phyloP scores from a whole-genome alignment of 2,329 filamentous ascomycete species.

The Aspergillus terreus region DNA sequence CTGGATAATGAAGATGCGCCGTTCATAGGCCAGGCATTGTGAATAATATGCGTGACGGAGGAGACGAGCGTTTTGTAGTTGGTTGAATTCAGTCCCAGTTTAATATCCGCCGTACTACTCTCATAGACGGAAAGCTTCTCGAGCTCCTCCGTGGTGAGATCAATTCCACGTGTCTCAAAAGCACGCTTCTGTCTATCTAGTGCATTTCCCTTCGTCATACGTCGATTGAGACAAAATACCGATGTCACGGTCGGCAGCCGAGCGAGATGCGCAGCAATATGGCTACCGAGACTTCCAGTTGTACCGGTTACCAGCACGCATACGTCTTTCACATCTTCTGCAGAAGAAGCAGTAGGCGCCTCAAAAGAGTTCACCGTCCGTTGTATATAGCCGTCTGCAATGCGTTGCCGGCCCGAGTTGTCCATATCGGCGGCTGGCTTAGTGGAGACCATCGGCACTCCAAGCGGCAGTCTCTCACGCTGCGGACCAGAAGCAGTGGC shows the following conservation, averaged over 20 bases:
- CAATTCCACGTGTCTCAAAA: constrained; percentile 23
- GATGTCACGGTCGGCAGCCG: constrained; percentile 24
- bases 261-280: constrained; percentile 37
- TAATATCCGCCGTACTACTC: constrained; percentile 45
- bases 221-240: constrained; percentile 49
- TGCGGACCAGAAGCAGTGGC: constrained; percentile 18
- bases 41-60: constrained; percentile 46
- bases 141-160: constrained; percentile 11
- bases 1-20: constrained; percentile 12
- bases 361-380: constrained; percentile 20
- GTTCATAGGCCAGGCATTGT: constrained; percentile 31
- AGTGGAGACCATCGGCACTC: background rate
- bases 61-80: constrained; percentile 39
- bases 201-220: constrained; percentile 20
- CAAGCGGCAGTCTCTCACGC: constrained; percentile 4
- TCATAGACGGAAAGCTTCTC: constrained; percentile 46
- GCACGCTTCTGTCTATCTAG: constrained; percentile 33
- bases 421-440: background rate
- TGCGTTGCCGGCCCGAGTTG: constrained; percentile 11
- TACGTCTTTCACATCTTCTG: background rate
- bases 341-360: background rate
- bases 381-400: constrained; percentile 20
- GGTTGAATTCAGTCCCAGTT: constrained; percentile 45
- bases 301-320: constrained; percentile 41
- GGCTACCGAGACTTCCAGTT: constrained; percentile 39